These are phyloP conservation scores for Proteromonas lacertae DNA, from an alignment of 352 stramenopile genomes.

Conservation along the genomic window DNA sequence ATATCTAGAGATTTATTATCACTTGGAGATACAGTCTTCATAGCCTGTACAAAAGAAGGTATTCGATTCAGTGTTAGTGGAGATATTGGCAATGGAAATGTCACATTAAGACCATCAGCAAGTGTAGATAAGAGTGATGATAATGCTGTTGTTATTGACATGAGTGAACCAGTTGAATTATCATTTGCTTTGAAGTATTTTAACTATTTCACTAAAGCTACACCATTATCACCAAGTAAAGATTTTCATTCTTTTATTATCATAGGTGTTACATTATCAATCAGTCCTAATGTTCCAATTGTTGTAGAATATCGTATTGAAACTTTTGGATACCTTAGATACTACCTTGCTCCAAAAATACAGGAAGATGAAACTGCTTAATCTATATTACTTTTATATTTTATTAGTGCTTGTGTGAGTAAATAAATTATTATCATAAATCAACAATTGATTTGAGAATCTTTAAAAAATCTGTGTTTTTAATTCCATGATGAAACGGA, in stretches of 20 bases:
- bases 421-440: too few species aligned
- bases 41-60: slow-evolving; percentile 76
- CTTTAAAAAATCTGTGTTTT: too few species aligned
- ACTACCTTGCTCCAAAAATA: slow-evolving; percentile 97
- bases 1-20: slow-evolving; percentile 91
- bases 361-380: too few species aligned
- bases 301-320: slow-evolving; percentile 94
- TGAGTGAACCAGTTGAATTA: slow-evolving; percentile 89
- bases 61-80: slow-evolving; percentile 81
- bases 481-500: too few species aligned
- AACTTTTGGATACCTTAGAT: slow-evolving; percentile 80
- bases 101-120: slow-evolving; percentile 26
- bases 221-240: slow-evolving; percentile 48
- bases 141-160: slow-evolving; percentile 77
- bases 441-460: too few species aligned
- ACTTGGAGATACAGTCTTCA: slow-evolving; percentile 73
- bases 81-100: slow-evolving; percentile 74
- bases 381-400: too few species aligned
- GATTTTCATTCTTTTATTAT: too few species aligned
- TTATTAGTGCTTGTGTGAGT: too few species aligned
- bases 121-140: slow-evolving; percentile 33
- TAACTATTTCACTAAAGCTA: slow-evolving; percentile 97
- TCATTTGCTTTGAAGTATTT: slow-evolving; percentile 95
- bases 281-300: slow-evolving; percentile 82
- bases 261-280: slow-evolving; percentile 85